Conservation (phyloP, 2,329 filamentous ascomycete species). For the Alternaria panax region DNA sequence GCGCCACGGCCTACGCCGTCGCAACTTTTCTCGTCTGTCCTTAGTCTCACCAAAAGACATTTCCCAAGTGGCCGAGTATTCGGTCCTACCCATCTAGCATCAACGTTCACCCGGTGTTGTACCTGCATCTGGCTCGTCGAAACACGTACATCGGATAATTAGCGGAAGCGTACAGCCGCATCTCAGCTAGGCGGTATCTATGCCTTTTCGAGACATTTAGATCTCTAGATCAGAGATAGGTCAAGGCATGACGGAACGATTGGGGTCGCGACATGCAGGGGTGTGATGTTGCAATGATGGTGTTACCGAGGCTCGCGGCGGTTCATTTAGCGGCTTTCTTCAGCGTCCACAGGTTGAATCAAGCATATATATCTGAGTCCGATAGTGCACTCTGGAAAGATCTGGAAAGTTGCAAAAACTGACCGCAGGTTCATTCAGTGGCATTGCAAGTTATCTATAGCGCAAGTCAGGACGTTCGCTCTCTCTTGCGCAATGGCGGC, state of each 20-base stretch:
- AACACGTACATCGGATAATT: background rate
- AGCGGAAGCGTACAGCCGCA: conserved; percentile 5
- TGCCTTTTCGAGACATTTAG: background rate
- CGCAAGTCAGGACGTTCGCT: too few relatives aligned
- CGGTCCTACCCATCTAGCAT: background rate
- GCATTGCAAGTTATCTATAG: too few relatives aligned
- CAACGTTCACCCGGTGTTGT: background rate
- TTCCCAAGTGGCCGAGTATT: background rate
- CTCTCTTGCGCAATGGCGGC: too few relatives aligned
- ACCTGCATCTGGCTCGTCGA: background rate
- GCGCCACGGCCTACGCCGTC: background rate
- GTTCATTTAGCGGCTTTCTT: too few relatives aligned
- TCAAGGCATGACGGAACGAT: background rate
- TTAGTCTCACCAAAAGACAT: background rate
- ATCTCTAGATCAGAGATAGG: background rate
- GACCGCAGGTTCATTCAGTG: too few relatives aligned
- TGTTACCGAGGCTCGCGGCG: background rate
- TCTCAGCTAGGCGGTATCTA: background rate
- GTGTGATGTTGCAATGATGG: background rate
- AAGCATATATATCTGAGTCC: too few relatives aligned
- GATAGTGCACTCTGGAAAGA: too few relatives aligned
- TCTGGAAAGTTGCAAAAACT: too few relatives aligned
- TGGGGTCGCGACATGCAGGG: background rate
- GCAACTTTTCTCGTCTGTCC: background rate
- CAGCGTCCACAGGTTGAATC: too few relatives aligned